phyloP scores from a whole-genome alignment of 179 eudicot genomes.

The Gypsophila paniculata region DNA sequence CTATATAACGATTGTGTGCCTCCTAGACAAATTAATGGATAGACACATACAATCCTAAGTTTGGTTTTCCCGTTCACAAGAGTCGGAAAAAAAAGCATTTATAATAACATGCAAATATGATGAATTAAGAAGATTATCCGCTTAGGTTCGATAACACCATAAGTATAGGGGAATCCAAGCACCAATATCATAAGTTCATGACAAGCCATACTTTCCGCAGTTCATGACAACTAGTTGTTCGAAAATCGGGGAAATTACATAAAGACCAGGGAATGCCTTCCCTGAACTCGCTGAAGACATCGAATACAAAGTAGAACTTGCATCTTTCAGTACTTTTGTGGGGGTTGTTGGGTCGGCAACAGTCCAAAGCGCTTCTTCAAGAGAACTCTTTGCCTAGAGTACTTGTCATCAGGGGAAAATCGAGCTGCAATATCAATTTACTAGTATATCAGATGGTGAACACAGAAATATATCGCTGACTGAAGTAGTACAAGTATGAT shows the following conservation, averaged over 20 bases:
- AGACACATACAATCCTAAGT: too few relatives aligned
- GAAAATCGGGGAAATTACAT: background rate
- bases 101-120: background rate
- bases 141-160: too few relatives aligned
- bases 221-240: constrained; percentile 2
- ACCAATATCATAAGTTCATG: background rate
- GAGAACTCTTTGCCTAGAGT: constrained; percentile 82
- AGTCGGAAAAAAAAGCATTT: too few relatives aligned
- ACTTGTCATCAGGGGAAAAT: constrained; percentile 95
- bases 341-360: constrained; percentile 82
- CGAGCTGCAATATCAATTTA: constrained; percentile 55
- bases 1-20: too few relatives aligned
- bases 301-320: background rate
- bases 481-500: background rate
- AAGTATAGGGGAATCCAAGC: too few relatives aligned
- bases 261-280: background rate
- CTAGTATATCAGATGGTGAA: background rate
- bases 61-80: too few relatives aligned
- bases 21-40: too few relatives aligned
- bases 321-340: constrained; percentile 64
- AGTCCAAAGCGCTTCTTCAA: constrained; percentile 92
- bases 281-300: background rate
- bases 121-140: constrained; percentile 13
- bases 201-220: background rate
- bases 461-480: background rate